phyloP scores from a whole-genome alignment of 1,284 basidiomycete genomes.

The Puccinia polysora region DNA sequence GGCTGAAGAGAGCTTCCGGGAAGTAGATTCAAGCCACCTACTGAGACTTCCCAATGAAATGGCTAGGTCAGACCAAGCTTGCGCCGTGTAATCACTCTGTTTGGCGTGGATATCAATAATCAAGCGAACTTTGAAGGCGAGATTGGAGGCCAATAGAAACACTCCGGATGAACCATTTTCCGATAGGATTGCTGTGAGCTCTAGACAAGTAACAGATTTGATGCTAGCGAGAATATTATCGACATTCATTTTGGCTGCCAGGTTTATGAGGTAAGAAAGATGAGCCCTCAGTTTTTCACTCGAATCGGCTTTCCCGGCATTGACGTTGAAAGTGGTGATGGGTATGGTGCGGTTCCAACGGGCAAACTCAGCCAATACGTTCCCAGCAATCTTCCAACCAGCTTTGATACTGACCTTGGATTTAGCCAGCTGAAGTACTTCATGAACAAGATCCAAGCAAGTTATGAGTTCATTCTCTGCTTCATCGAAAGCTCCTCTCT shows the following conservation, averaged over 20 bases:
- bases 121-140: conserved; percentile 48
- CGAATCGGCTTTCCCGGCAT: conserved; percentile 1
- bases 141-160: conserved; percentile 23
- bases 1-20: conserved; percentile 10
- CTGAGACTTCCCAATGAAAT: conserved; percentile 45
- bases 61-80: conserved; percentile 50
- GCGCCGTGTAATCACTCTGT: conserved; percentile 44
- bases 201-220: conserved; percentile 40
- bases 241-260: conserved; percentile 38
- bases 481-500: conserved; percentile 67
- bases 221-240: conserved; percentile 24
- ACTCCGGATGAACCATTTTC: conserved; percentile 42
- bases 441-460: conserved; percentile 61
- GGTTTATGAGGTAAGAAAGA: conserved; percentile 31
- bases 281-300: conserved; percentile 32
- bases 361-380: conserved; percentile 62
- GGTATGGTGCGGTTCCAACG: conserved; percentile 34
- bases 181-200: conserved; percentile 24
- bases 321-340: conserved; percentile 18
- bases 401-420: conserved; percentile 56
- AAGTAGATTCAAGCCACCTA: conserved; percentile 35
- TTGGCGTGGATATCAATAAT: conserved; percentile 44
- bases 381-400: conserved; percentile 80
- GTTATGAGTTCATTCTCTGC: conserved; percentile 68
- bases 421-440: conserved; percentile 57